Percentiles rank a stretch among this genome's conserved stretches.
These are phyloP conservation scores for Polyplosphaeria fusca DNA, from an alignment of 495 filamentous ascomycete species.

Conservation along the genomic window DNA sequence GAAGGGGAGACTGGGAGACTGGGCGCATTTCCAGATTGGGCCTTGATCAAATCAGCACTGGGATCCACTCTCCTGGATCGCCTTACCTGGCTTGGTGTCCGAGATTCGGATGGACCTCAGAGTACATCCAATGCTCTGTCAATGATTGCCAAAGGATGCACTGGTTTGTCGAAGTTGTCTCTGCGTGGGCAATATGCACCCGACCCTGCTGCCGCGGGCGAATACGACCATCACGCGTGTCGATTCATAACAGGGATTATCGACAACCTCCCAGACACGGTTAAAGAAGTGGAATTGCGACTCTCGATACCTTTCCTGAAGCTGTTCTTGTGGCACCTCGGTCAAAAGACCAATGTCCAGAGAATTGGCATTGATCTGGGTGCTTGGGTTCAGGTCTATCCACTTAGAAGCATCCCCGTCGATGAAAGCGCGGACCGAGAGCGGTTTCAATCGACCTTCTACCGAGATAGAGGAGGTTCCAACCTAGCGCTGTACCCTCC, in stretches of 20 bases:
- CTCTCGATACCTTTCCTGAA: conserved; percentile 1
- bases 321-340: conserved; percentile 1
- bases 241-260: not conserved
- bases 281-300: conserved; percentile 11
- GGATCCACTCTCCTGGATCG: not conserved
- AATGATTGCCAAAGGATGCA: not conserved
- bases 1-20: not conserved
- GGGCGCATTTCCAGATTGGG: not conserved
- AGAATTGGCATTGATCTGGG: conserved; percentile 24
- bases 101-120: not conserved
- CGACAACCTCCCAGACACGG: not conserved
- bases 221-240: conserved; percentile 6
- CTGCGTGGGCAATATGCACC: conserved; percentile 8
- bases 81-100: conserved; percentile 20
- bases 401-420: not conserved
- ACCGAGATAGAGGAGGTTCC: not conserved
- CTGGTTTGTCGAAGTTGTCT: conserved; percentile 6
- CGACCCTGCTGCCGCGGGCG: not conserved
- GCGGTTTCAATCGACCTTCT: not conserved
- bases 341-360: conserved; percentile 1
- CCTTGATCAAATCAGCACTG: not conserved
- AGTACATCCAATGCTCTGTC: not conserved
- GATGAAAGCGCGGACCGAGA: not conserved
- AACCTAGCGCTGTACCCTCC: not conserved
- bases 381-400: conserved; percentile 25